phyloP scores from a whole-genome alignment of 2,329 filamentous ascomycete species.

The Diaporthe citrichinensis region DNA sequence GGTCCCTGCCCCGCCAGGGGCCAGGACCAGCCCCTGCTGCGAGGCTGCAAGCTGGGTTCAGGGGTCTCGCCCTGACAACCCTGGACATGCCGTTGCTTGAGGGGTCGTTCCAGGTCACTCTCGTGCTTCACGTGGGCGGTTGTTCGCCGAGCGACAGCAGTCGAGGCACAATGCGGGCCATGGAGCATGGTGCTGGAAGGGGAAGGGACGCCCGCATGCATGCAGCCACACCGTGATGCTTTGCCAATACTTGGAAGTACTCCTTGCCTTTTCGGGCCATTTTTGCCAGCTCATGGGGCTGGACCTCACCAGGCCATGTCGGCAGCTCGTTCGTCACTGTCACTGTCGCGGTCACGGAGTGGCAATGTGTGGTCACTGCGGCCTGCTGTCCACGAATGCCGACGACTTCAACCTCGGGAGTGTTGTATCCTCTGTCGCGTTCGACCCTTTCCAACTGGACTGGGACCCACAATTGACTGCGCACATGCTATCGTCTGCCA shows the following conservation, averaged over 20 bases:
- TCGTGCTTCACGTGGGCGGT: constrained; percentile 24
- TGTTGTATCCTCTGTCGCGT: neutral
- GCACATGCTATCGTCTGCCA: neutral
- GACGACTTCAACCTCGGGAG: neutral
- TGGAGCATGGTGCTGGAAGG: constrained; percentile 4
- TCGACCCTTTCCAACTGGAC: neutral
- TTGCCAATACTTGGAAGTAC: constrained; percentile 13
- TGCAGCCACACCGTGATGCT: constrained; percentile 26
- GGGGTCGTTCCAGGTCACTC: constrained; percentile 32
- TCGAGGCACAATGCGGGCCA: constrained; percentile 2
- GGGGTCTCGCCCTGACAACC: constrained; percentile 32
- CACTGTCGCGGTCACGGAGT: neutral
- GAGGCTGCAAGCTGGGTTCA: constrained; percentile 36
- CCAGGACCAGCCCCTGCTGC: constrained; percentile 27
- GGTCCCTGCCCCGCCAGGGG: constrained; percentile 17
- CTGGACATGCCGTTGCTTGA: constrained; percentile 30
- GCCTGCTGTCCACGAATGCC: neutral
- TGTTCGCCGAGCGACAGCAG: constrained; percentile 6
- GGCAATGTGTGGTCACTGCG: neutral
- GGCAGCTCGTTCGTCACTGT: constrained; percentile 1
- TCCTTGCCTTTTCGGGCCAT: neutral
- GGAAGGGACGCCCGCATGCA: constrained; percentile 18
- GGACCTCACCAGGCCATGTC: constrained; percentile 18
- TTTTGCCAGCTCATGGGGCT: constrained; percentile 3
- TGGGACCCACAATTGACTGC: neutral